Evolutionary conservation across 305 asterid genomes (phyloP), one percentile per base, ranked within the genome.

Genomic region (Solanum hybrid): DNA sequence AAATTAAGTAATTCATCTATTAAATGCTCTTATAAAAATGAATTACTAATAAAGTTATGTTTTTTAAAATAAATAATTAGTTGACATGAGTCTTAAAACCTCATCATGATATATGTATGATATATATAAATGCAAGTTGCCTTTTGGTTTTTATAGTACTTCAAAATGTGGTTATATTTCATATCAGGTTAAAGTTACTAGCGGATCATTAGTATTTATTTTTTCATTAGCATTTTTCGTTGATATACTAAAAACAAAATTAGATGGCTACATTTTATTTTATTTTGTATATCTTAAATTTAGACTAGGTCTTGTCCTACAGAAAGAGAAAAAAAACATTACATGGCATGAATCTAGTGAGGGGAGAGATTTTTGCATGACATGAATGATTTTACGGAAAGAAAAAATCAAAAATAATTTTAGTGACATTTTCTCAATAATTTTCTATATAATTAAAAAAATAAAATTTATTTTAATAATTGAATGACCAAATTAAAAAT

Each of bases 271-370:
- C 26, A 66, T 66, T 64, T 64, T 8, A 3, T 22, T 64, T 64
- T 16, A 2, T 16, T 7, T 7, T 64, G 27, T 64, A 2, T 1
- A 64, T 3, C 27, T 64, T 22, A 8, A 2, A 64, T 64, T 51
- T 64, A 64, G 27, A 20, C 12, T 3, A 64, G 6, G 12, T 8
- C 27, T 64, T 64, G 27, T 64, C 24, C 12, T 64, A 64, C 72
- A 22, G 2, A 0, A 7, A 0, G 3, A 20, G 2, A 20, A 3
- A 20, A 60, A 3, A 0, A 20, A 60, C 2, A 64, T 64, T 7
- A 64, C 72, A 22, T 64, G 11, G 12, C 27, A 64, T 64, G 72
- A 64, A 64, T 64, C 27, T 64, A 64, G 12, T 64, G 27, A 64
- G 26, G 26, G 26, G 26, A 60, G 26, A 20, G 11, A 20, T 3